phyloP scores from a whole-genome alignment of 2,329 filamentous ascomycete genomes.

The Aureobasidium sp. region DNA sequence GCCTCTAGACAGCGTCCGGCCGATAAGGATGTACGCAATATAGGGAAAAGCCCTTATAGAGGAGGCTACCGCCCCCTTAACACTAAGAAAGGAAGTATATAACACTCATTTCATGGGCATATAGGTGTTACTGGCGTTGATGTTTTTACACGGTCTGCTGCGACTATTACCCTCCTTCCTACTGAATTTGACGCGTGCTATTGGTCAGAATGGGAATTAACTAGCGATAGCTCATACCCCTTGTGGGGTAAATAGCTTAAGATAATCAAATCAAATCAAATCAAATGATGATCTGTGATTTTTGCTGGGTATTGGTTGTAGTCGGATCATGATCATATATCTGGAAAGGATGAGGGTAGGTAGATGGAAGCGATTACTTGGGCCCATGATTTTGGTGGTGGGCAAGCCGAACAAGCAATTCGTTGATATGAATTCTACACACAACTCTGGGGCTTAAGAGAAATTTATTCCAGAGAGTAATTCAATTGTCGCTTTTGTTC shows the following conservation, averaged over 20 bases:
- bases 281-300: too few species aligned
- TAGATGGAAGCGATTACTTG: too few species aligned
- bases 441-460: too few species aligned
- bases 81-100: background rate
- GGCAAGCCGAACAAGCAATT: too few species aligned
- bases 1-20: background rate
- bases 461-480: too few species aligned
- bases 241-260: background rate
- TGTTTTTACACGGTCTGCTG: background rate
- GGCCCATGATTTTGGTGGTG: too few species aligned
- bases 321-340: too few species aligned
- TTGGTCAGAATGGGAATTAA: background rate
- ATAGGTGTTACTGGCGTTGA: background rate
- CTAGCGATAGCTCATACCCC: background rate
- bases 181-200: background rate
- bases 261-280: conserved; percentile 1
- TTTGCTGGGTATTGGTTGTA: too few species aligned
- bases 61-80: background rate
- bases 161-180: background rate
- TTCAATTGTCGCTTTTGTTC: too few species aligned
- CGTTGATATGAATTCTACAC: too few species aligned
- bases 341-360: too few species aligned
- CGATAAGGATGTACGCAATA: conserved; percentile 4
- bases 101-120: background rate
- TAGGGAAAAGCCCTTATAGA: too few species aligned